Conservation (phyloP, 176 grass and related monocot species). For the Aegilops bicornis region DNA sequence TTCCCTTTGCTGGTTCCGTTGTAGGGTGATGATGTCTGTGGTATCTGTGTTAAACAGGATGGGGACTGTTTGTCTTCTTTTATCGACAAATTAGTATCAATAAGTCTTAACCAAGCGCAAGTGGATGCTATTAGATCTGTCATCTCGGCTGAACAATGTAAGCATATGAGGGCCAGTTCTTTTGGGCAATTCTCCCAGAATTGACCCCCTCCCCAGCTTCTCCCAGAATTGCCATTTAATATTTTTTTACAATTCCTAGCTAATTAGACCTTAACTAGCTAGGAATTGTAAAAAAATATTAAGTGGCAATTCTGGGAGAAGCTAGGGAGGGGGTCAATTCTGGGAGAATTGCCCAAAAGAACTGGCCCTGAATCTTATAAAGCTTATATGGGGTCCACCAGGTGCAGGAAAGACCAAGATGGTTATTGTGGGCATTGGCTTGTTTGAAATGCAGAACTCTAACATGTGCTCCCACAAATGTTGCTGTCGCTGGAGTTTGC, state of each 20-base stretch:
- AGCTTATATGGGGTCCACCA: slow-evolving; percentile 82
- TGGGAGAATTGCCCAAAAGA: too few relatives aligned
- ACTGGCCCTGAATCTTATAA: slow-evolving; percentile 41
- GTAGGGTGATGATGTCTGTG: slow-evolving; percentile 38
- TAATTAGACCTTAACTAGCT: too few relatives aligned
- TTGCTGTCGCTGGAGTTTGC: slow-evolving; percentile 61
- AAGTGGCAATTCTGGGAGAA: too few relatives aligned
- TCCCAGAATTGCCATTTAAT: too few relatives aligned
- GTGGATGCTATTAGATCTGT: slow-evolving; percentile 44
- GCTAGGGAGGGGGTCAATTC: too few relatives aligned
- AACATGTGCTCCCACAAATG: slow-evolving; percentile 77
- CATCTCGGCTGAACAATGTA: slow-evolving; percentile 38
- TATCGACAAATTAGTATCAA: slow-evolving; percentile 18
- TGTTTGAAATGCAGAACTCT: slow-evolving; percentile 61
- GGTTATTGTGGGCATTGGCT: slow-evolving; percentile 43
- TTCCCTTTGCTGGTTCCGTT: not conserved
- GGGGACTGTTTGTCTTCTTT: slow-evolving; percentile 20
- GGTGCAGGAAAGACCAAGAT: slow-evolving; percentile 82
- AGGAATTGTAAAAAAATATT: too few relatives aligned
- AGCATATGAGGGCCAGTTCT: too few relatives aligned
- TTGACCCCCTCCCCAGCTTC: too few relatives aligned
- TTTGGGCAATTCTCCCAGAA: too few relatives aligned
- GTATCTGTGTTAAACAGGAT: not conserved
- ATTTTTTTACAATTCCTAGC: too few relatives aligned
- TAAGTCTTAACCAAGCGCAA: slow-evolving; percentile 67